Evolutionary conservation across 192 early-diverging fungal species (phyloP).

Genomic region (Podila horticola): DNA sequence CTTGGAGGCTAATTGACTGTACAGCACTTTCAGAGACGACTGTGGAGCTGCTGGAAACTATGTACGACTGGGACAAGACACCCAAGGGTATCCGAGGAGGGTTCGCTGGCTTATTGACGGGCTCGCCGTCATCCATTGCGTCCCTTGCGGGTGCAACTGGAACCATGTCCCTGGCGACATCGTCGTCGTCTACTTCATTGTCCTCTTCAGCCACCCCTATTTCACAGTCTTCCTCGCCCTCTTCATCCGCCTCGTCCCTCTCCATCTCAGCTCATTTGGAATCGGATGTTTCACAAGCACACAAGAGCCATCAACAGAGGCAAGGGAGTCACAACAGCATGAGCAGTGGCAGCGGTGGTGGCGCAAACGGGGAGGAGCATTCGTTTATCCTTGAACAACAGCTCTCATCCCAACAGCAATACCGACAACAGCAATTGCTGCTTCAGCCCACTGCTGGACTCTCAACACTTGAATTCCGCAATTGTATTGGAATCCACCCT

Average conservation of each 20-base stretch:
- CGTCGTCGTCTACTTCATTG: not conserved
- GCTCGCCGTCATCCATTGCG: not conserved
- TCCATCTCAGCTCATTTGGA: not conserved
- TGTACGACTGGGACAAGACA: not conserved
- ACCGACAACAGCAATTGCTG: not conserved
- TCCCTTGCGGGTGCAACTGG: not conserved
- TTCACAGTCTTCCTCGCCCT: not conserved
- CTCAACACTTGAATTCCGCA: constrained; percentile 24
- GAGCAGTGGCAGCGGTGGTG: not conserved
- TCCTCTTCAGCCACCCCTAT: not conserved
- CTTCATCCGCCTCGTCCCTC: constrained; percentile 2
- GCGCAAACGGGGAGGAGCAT: too few species aligned
- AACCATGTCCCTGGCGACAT: not conserved
- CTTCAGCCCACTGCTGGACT: not conserved
- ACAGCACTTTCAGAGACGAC: constrained; percentile 1
- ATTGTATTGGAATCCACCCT: constrained; percentile 25
- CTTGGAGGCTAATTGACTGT: constrained; percentile 36
- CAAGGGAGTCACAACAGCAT: not conserved
- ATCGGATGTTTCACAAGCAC: not conserved
- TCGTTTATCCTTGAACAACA: too few species aligned
- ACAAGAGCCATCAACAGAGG: not conserved
- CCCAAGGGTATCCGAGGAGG: not conserved
- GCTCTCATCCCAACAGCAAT: not conserved
- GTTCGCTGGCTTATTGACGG: not conserved
- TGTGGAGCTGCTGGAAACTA: constrained; percentile 8